phyloP scores from a whole-genome alignment of 2,329 filamentous ascomycete species.

The Monilinia laxa region DNA sequence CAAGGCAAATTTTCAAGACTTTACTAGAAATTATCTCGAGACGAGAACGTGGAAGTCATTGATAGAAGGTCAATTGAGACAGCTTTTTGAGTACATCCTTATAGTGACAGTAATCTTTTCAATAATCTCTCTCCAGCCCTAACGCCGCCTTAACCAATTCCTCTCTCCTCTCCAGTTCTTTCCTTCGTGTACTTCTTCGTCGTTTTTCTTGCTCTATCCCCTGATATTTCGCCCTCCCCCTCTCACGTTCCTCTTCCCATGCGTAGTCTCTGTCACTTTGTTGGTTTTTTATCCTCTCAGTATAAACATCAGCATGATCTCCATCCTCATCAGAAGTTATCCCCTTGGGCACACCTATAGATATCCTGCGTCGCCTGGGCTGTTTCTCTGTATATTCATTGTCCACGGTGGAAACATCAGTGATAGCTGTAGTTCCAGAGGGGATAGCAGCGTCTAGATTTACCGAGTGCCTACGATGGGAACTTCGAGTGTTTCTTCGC shows the following conservation, averaged over 20 bases:
- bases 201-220: not conserved
- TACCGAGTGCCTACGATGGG: not conserved
- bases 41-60: too few species aligned
- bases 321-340: not conserved
- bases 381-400: not conserved
- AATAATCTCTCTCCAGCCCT: not conserved
- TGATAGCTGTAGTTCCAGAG: not conserved
- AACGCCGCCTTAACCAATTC: not conserved
- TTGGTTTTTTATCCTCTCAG: not conserved
- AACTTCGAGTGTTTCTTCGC: not conserved
- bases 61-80: not conserved
- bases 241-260: not conserved
- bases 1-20: too few species aligned
- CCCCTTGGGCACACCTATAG: not conserved
- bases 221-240: not conserved
- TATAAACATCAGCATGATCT: too few species aligned
- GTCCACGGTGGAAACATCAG: too few species aligned
- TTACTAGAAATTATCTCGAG: too few species aligned
- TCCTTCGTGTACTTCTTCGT: not conserved
- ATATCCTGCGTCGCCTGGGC: not conserved
- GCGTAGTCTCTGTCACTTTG: not conserved
- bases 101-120: not conserved
- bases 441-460: not conserved
- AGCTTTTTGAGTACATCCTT: not conserved
- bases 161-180: not conserved